Percentiles rank a stretch among this genome's conserved stretches.
Conservation (phyloP, 345 rosid genomes). For the Syzygium jambos region DNA sequence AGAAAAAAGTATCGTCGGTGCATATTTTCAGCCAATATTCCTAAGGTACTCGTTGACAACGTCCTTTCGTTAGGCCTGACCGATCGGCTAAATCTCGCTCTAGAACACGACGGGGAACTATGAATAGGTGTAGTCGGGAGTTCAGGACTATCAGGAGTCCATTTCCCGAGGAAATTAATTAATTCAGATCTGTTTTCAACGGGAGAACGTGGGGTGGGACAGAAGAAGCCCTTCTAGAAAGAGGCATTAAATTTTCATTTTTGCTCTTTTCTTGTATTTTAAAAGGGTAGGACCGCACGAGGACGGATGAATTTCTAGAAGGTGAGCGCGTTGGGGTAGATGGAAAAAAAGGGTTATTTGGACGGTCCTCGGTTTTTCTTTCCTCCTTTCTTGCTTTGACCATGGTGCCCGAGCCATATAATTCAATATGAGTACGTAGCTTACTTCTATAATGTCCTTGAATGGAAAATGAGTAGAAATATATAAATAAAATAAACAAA, state of each 20-base stretch:
- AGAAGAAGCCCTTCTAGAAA: not conserved
- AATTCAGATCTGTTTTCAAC: not conserved
- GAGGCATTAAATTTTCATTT: not conserved
- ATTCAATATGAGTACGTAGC: not conserved
- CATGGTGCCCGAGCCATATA: not conserved
- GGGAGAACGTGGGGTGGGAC: not conserved
- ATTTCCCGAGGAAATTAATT: too few relatives aligned
- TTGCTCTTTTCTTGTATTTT: too few relatives aligned
- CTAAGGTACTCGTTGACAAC: fast-evolving
- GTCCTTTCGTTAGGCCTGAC: not conserved
- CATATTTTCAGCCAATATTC: not conserved
- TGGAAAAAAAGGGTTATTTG: not conserved
- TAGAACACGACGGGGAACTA: not conserved
- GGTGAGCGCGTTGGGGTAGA: not conserved
- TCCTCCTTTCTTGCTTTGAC: not conserved
- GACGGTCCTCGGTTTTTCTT: not conserved
- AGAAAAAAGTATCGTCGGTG: too few relatives aligned
- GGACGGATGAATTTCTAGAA: not conserved
- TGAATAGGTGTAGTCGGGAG: too few relatives aligned
- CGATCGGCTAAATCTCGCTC: not conserved
- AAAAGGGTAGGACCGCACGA: not conserved
- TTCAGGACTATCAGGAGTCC: too few relatives aligned
- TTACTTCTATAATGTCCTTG: not conserved
- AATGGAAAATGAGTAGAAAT: not conserved
- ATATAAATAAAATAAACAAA: not conserved